Percentiles rank a stretch among this genome's conserved stretches.
Evolutionary conservation across 257 asterid genomes (phyloP).

Genomic region (Haberlea rhodopensis): DNA sequence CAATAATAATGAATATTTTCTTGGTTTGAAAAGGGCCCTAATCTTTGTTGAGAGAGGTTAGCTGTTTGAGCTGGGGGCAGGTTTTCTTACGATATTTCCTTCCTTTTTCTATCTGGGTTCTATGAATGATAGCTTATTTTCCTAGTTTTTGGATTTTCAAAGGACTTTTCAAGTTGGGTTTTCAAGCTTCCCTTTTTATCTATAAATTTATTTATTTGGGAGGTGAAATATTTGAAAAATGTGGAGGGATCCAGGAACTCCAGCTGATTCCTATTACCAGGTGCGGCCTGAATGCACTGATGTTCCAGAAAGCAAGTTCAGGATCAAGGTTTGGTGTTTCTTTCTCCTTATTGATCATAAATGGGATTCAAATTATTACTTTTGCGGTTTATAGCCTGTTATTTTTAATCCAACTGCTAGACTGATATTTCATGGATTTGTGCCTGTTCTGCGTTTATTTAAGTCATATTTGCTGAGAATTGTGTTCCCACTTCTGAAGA

Average conservation of each 20-base stretch:
- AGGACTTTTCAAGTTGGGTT: constrained; percentile 17
- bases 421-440: background rate
- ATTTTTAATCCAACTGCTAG: background rate
- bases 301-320: constrained; percentile 83
- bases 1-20: background rate
- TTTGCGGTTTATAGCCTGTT: background rate
- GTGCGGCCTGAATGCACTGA: constrained; percentile 78
- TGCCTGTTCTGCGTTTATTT: background rate
- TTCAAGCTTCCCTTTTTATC: constrained; percentile 13
- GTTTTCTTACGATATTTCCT: constrained; percentile 17
- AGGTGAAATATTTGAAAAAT: constrained; percentile 33
- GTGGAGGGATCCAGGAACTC: constrained; percentile 82
- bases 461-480: background rate
- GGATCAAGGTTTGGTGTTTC: constrained; percentile 69
- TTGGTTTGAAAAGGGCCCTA: constrained; percentile 27
- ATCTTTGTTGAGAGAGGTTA: constrained; percentile 23
- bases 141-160: constrained; percentile 21
- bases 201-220: background rate
- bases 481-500: background rate
- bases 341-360: background rate
- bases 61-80: constrained; percentile 36
- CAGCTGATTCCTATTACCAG: constrained; percentile 83
- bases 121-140: no score
- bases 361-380: constrained; percentile 1
- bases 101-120: constrained; percentile 7